Evolutionary conservation across 164 flowering plant genomes (phyloP), one percentile per base, ranked within the genome.

Genomic region (Sedum album): DNA sequence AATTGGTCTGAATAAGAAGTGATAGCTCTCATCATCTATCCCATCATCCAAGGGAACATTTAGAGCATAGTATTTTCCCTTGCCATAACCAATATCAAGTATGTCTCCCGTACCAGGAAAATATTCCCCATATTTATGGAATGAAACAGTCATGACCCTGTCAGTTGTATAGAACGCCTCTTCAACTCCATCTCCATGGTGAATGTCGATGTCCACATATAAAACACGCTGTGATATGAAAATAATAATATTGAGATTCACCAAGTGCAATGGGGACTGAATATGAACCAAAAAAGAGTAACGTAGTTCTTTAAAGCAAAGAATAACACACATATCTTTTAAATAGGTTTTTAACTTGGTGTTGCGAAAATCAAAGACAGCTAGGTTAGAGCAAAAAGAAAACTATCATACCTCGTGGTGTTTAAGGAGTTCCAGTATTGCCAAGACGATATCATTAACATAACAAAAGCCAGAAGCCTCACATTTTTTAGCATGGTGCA

Each of bases 91-190:
- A 65, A 35, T 65, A 44, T 75, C 78, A 5, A 41, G 44, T 55
- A 75, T 69, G 60, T 75, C 70, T 46, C 78, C 78, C 14, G 78
- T 75, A 28, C 78, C 78, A 60, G 78, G 78, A 60, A 75, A 75
- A 61, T 72, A 75, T 66, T 75, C 74, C 23, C 78, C 78, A 62
- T 69, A 75, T 62, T 72, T 75, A 49, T 75, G 78, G 66, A 69
- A 67, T n/a, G 69, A 67, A 31, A 67, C 69, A 18, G 69, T 67
- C 69, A 67, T 67, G 69, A 67, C 69, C 62, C 69, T 67, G 28
- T 67, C 69, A 31, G 69, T 67, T 4, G 41, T 20, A 33, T 67
- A 67, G 42, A 67, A 67, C 0, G 69, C 69, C 36, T 67, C 69
- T 25, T 67, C 69, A 25, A 67, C 69, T 3, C 69, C 69, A 14